phyloP scores from a whole-genome alignment of 1,284 basidiomycete genomes.

The Fomitopsis schrenkii region DNA sequence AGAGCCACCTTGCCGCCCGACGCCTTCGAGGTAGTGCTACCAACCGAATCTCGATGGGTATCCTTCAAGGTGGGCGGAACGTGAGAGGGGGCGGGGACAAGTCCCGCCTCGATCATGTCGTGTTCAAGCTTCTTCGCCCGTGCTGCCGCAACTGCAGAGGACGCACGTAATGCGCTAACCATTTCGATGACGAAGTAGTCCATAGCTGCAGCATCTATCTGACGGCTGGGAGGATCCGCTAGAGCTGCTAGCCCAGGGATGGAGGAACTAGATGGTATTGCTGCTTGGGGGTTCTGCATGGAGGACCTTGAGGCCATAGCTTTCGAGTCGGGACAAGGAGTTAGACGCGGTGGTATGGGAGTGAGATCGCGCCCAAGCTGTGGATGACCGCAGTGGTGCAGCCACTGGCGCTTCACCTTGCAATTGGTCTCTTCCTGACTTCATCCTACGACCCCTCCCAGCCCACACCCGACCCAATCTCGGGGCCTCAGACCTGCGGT shows the following conservation, averaged over 20 bases:
- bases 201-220: slow-evolving; percentile 74
- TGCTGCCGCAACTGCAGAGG: slow-evolving; percentile 64
- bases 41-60: slow-evolving; percentile 49
- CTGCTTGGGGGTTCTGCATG: slow-evolving; percentile 25
- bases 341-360: neutral
- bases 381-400: neutral
- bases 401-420: neutral
- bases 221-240: slow-evolving; percentile 54
- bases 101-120: slow-evolving; percentile 72
- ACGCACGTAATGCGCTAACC: slow-evolving; percentile 67
- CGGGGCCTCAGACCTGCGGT: neutral
- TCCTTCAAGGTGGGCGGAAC: slow-evolving; percentile 40
- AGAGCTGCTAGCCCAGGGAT: slow-evolving; percentile 42
- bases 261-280: slow-evolving; percentile 26
- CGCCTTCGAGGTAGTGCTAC: slow-evolving; percentile 39
- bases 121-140: slow-evolving; percentile 62
- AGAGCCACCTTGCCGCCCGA: slow-evolving; percentile 21
- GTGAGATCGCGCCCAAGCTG: neutral
- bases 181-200: slow-evolving; percentile 85
- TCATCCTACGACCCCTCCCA: neutral
- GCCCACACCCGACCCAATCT: neutral
- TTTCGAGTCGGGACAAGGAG: neutral
- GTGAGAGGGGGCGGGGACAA: slow-evolving; percentile 46
- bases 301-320: slow-evolving; percentile 33
- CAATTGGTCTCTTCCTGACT: neutral